phyloP scores from a whole-genome alignment of 2,329 filamentous ascomycete species.

The Aureobasidium namibiae region DNA sequence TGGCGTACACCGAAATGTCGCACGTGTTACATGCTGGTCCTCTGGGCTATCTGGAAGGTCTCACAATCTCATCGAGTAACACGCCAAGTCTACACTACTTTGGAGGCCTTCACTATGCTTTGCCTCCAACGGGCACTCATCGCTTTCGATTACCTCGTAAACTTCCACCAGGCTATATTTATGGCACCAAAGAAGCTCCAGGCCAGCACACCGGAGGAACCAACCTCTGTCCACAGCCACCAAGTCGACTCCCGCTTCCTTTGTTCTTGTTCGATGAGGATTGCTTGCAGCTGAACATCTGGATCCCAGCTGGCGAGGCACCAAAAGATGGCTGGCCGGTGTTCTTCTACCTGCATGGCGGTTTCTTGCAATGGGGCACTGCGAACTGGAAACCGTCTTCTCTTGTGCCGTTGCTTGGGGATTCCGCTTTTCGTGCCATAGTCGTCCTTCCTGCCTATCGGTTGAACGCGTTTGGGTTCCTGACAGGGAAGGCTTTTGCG shows the following conservation, averaged over 20 bases:
- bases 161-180: slow-evolving; percentile 41
- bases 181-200: slow-evolving; percentile 43
- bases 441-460: slow-evolving; percentile 50
- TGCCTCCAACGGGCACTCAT: slow-evolving; percentile 37
- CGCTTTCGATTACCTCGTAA: slow-evolving; percentile 41
- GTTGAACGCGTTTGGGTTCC: slow-evolving; percentile 48
- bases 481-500: slow-evolving; percentile 43
- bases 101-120: slow-evolving; percentile 47
- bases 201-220: slow-evolving; percentile 35
- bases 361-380: slow-evolving; percentile 49
- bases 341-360: slow-evolving; percentile 49
- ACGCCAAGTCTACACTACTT: slow-evolving; percentile 41
- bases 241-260: slow-evolving; percentile 11
- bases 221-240: slow-evolving; percentile 44
- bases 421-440: slow-evolving; percentile 42
- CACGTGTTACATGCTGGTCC: slow-evolving; percentile 15
- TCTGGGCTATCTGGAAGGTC: slow-evolving; percentile 42
- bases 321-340: slow-evolving; percentile 47
- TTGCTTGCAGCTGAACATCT: slow-evolving; percentile 49
- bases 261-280: slow-evolving; percentile 38
- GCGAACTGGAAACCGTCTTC: slow-evolving; percentile 38
- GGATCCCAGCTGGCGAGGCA: slow-evolving; percentile 40
- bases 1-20: neutral
- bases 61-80: slow-evolving; percentile 31
- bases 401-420: slow-evolving; percentile 38